Base-by-base conservation (phyloP, 345 rosid genomes). In the Camelina sativa region DNA sequence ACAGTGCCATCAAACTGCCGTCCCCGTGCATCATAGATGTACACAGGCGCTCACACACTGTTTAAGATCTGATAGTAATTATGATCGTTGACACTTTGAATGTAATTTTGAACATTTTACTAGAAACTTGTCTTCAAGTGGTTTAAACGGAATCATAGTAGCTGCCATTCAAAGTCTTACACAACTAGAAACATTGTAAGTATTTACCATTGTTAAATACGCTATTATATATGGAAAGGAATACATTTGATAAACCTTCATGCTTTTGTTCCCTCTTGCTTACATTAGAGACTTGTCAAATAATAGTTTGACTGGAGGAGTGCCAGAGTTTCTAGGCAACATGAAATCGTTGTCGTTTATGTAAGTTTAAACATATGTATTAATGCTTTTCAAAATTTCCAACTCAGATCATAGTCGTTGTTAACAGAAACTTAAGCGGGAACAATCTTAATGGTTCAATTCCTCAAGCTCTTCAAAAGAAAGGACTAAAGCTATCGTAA, bases 271-370 rank as follows among this genome's bases (percentile, higher is more conserved):
- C 30, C 0, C 5, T 25, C 30, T 28, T 28, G 30, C 30, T n/a
- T 6, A 1, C 3, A 23, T 10, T 13, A 89, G 92, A 78, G 92
- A 87, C 65, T 81, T 87, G 13, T 87, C 91, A 0, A 73, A 75
- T 54, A 86, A 84, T 38, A 79, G 9, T 41, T 72, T 88, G 50
- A 69, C 37, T 10, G 83, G 92, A 47, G 2, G 34, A 0, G 40
- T 89, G 25, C 90, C 89, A 0, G 79, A 73, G 4, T 79, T 80
- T 70, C 79, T 88, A 7, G 76, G 85, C 13, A 59, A 73, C 28
- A 23, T 87, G 74, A 16, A 77, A 12, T 77, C 68, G 25, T 65
- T 90, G 62, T 65, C 35, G 19, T 2, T 73, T 58, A 67, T 90
- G 89, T 87, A 76, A 84, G 91, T 32, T 68, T 48, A 38, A 61